Conservation (phyloP, 176 grass and related monocot species). For the barley (Hordeum vulgare) region MorexV3_pseudomolecules_assembly NC_058519.1:357628581-357629080, state of each 20-base stretch:
- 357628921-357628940: constrained; percentile 85
- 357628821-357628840: constrained; percentile 99
- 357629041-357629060: not conserved
- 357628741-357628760: constrained; percentile 86
- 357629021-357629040: constrained; percentile 1
- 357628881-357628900: constrained; percentile 81
- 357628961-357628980: not conserved
- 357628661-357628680: constrained; percentile 82
- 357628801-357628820: constrained; percentile 79
- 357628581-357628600: constrained; percentile 95
- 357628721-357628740: constrained; percentile 70
- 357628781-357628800: constrained; percentile 94
- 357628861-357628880: constrained; percentile 84
- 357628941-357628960: constrained; percentile 91
- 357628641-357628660: constrained; percentile 60
- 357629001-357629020: not conserved
- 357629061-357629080: not conserved
- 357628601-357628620: constrained; percentile 64
- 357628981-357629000: not conserved
- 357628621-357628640: constrained; percentile 93
- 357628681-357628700: constrained; percentile 85
- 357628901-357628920: constrained; percentile 94
- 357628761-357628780: constrained; percentile 90
- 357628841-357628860: constrained; percentile 85
- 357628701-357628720: constrained; percentile 85